Percentiles rank a stretch among this genome's conserved stretches.
phyloP scores from a whole-genome alignment of 2,329 filamentous ascomycete genomes.

The Dactylellina drechsleri region DNA sequence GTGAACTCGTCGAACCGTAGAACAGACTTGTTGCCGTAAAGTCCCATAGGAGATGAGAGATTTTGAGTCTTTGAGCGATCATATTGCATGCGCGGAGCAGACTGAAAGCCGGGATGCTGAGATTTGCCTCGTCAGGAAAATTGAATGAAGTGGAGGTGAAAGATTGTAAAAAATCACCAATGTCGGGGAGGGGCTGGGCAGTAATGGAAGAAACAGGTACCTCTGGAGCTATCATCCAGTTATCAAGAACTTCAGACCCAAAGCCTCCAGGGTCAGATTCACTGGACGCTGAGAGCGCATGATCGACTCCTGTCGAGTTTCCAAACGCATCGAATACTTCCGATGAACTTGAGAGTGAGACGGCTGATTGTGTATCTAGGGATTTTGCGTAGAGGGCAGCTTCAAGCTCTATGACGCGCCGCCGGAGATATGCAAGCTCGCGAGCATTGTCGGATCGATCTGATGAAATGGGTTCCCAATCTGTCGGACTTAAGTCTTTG shows the following conservation, averaged over 20 bases:
- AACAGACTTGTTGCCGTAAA: slow-evolving; percentile 54
- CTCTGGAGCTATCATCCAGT: slow-evolving; percentile 54
- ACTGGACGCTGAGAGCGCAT: slow-evolving; percentile 45
- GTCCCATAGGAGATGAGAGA: slow-evolving; percentile 45
- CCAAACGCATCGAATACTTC: slow-evolving; percentile 50
- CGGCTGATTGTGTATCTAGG: slow-evolving; percentile 39
- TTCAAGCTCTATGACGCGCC: slow-evolving; percentile 46
- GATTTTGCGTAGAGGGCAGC: slow-evolving; percentile 47
- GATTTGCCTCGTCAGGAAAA: slow-evolving; percentile 51
- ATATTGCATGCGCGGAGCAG: slow-evolving; percentile 47
- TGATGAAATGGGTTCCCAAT: slow-evolving; percentile 37
- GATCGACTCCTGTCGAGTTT: slow-evolving; percentile 37
- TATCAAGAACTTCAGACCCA: slow-evolving; percentile 48
- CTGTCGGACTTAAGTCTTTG: slow-evolving; percentile 39
- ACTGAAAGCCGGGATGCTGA: slow-evolving; percentile 51
- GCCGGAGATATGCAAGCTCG: slow-evolving; percentile 44
- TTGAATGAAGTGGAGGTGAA: slow-evolving; percentile 43
- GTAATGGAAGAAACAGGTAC: slow-evolving; percentile 24
- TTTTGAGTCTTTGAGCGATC: slow-evolving; percentile 51
- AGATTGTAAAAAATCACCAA: slow-evolving; percentile 41
- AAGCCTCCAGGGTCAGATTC: slow-evolving; percentile 50
- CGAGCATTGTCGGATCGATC: slow-evolving; percentile 45
- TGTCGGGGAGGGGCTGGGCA: slow-evolving; percentile 35
- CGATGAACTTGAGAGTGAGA: slow-evolving; percentile 27
- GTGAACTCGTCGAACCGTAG: slow-evolving; percentile 49